phyloP scores from a whole-genome alignment of 352 stramenopile species.

The Phytophthora foliorum region DNA sequence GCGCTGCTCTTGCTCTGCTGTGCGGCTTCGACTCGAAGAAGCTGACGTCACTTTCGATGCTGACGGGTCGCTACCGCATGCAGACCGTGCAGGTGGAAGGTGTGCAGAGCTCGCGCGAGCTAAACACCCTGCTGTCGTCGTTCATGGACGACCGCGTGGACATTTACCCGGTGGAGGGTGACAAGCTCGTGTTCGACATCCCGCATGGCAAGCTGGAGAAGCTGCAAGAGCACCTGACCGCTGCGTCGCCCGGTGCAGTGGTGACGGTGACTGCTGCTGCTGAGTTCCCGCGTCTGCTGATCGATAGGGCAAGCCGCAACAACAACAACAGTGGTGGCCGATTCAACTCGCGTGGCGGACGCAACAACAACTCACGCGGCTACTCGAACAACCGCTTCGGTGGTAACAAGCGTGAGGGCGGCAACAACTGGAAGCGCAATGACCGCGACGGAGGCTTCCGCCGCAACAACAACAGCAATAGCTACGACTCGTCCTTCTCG shows the following conservation, averaged over 20 bases:
- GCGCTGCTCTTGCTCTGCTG: conserved; percentile 73
- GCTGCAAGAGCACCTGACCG: conserved; percentile 56
- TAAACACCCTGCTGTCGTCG: conserved; percentile 51
- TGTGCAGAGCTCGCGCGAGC: conserved; percentile 52
- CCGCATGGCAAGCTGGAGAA: conserved; percentile 56
- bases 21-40: conserved; percentile 83
- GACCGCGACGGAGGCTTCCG: conserved; percentile 31
- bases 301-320: conserved; percentile 40
- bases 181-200: conserved; percentile 80
- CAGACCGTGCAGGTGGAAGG: conserved; percentile 77
- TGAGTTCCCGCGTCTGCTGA: conserved; percentile 68
- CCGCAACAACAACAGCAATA: conserved; percentile 28
- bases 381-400: conserved; percentile 45
- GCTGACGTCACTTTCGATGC: conserved; percentile 75
- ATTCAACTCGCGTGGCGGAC: conserved; percentile 30
- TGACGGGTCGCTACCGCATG: conserved; percentile 70
- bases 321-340: conserved; percentile 38
- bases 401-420: conserved; percentile 27
- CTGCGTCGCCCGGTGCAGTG: conserved; percentile 33
- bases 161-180: conserved; percentile 62
- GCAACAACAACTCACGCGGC: conserved; percentile 44
- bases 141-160: conserved; percentile 61
- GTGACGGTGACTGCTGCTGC: conserved; percentile 54
- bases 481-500: conserved; percentile 68
- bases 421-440: conserved; percentile 38